Evolutionary conservation across 2,329 filamentous ascomycete genomes (phyloP), one percentile per base, ranked within the genome.

Genomic region (Hansfordia pulvinata): DNA sequence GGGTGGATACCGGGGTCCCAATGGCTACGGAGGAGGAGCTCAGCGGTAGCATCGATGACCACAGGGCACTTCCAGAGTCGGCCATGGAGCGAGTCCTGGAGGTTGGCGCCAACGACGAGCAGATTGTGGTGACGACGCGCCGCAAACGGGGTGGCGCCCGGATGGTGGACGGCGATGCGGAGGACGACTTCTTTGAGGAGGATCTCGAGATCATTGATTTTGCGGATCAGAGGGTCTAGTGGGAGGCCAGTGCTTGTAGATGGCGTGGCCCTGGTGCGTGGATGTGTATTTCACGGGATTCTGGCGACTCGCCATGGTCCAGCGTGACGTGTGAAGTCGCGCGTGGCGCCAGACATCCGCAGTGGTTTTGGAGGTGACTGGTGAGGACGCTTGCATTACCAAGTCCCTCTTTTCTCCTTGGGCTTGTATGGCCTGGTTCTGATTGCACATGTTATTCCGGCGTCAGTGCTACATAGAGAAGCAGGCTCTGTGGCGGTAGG

Each of bases 141-240:
- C 64, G 80, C 27, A 70, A 81, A 32, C 69, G 70, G 41, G 70
- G 65, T 20, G 57, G 60, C 20, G 62, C 59, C 26, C 60, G 65
- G 27, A 47, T 54, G 19, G 49, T 54, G 10, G 57, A 59, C 17
- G 46, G 52, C 20, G 23, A 17, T 14, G 74, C 75, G 23, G 78
- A 82, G 30, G 74, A 77, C 29, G 79, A 78, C 3, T 92, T 93
- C 51, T 93, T 93, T 42, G 85, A 93, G 53, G 83, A 93, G 47
- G 85, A 92, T 46, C 90, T 82, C 39, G 84, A 93, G 49, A 80
- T 93, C 30, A 65, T 93, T 35, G 84, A 93, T 54, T 92, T 90
- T 65, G 81, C 84, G 14, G 71, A 74, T 41, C 71, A 76, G 52
- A 58, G 71, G 46, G 71, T 76, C 17, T 76, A 47, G 62, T 14